Evolutionary conservation across 2,329 filamentous ascomycete species (phyloP).

Genomic region (Aspergillus sclerotialis): DNA sequence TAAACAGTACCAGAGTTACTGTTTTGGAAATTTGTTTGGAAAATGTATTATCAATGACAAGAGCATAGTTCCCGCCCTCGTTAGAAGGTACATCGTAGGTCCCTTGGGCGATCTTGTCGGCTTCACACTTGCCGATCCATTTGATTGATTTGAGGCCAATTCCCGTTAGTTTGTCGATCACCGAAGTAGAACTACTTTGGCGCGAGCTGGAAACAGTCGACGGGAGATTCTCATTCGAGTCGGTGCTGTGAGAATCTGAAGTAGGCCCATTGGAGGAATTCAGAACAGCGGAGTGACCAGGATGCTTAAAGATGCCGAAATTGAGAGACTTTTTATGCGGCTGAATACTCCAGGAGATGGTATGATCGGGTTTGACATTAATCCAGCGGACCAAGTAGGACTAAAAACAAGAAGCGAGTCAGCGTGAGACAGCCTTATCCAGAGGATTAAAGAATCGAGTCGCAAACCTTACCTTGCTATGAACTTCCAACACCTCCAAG

Average conservation of each 20-base stretch:
- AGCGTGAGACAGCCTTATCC: slow-evolving; percentile 6
- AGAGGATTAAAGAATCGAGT: slow-evolving; percentile 2
- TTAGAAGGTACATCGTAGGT: slow-evolving; percentile 69
- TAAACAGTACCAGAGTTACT: slow-evolving; percentile 88
- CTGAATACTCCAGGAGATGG: slow-evolving; percentile 95
- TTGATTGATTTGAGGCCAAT: slow-evolving; percentile 57
- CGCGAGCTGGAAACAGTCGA: slow-evolving; percentile 37
- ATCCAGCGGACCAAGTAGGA: slow-evolving; percentile 98
- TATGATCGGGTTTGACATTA: slow-evolving; percentile 79
- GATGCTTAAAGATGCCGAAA: slow-evolving; percentile 96
- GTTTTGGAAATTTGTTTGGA: slow-evolving; percentile 93
- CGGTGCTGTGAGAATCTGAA: slow-evolving; percentile 35
- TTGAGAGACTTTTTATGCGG: slow-evolving; percentile 98
- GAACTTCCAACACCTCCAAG: slow-evolving; percentile 94
- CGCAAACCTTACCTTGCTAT: slow-evolving; percentile 70
- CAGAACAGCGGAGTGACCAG: slow-evolving; percentile 58
- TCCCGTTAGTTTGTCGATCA: slow-evolving; percentile 57
- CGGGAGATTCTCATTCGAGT: slow-evolving; percentile 29
- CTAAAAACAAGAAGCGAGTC: slow-evolving; percentile 42
- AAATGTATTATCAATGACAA: slow-evolving; percentile 98
- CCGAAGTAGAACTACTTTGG: slow-evolving; percentile 64
- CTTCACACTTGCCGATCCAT: slow-evolving; percentile 93
- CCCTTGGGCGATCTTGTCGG: slow-evolving; percentile 88
- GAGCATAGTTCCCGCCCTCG: slow-evolving; percentile 85
- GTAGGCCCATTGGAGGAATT: slow-evolving; percentile 35